A percentile compares a stretch with the other conserved stretches of the same genome.
Evolutionary conservation across 2,329 filamentous ascomycete species (phyloP).

Genomic region (Claviceps lovelessii): DNA sequence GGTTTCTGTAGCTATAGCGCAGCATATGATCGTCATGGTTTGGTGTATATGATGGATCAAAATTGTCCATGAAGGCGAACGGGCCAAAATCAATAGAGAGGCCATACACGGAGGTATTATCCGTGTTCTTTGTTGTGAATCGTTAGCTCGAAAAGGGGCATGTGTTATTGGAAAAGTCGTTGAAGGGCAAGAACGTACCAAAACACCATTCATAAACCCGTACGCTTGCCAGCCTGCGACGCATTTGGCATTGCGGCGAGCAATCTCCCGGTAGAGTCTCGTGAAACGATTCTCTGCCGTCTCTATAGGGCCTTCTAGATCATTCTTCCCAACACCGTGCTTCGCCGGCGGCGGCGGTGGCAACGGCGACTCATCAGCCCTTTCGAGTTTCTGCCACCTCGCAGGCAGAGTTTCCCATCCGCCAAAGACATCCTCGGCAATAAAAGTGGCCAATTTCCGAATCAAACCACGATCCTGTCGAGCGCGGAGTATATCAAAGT

Average conservation of each 20-base stretch:
- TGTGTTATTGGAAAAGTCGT: neutral
- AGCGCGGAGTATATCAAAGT: constrained; percentile 79
- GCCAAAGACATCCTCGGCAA: constrained; percentile 73
- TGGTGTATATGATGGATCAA: constrained; percentile 85
- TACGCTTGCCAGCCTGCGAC: constrained; percentile 95
- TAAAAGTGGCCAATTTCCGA: constrained; percentile 62
- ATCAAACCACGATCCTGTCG: constrained; percentile 65
- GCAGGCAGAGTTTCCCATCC: constrained; percentile 77
- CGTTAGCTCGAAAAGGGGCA: constrained; percentile 9
- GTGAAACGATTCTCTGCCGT: constrained; percentile 74
- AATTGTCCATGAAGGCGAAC: constrained; percentile 95
- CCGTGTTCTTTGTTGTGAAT: constrained; percentile 50
- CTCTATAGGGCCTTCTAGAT: constrained; percentile 52
- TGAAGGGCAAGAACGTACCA: constrained; percentile 25
- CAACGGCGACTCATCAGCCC: constrained; percentile 27
- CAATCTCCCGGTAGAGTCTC: constrained; percentile 75
- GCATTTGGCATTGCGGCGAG: constrained; percentile 68
- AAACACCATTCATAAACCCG: constrained; percentile 96
- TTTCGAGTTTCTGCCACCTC: constrained; percentile 36
- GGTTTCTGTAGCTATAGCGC: constrained; percentile 84
- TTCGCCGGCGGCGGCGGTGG: constrained; percentile 21
- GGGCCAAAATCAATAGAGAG: constrained; percentile 90
- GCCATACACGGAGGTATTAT: constrained; percentile 86
- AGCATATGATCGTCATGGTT: constrained; percentile 88
- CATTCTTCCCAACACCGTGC: constrained; percentile 39